These are phyloP conservation scores for Trichoderma erinaceum DNA, from an alignment of 495 filamentous ascomycete species.

Conservation along the genomic window DNA sequence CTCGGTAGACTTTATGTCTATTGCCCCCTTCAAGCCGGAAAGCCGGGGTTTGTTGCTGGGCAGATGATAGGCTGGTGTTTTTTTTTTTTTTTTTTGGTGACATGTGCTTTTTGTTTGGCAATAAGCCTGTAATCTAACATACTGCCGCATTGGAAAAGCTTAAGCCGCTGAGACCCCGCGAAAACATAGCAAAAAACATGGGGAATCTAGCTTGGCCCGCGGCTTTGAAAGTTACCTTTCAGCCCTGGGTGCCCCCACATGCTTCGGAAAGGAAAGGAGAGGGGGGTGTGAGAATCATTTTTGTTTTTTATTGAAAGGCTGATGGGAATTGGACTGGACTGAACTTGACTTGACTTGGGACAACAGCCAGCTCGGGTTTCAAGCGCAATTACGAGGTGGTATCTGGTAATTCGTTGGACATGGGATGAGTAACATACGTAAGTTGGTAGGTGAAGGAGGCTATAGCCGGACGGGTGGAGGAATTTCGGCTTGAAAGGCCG, in stretches of 20 bases:
- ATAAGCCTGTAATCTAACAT: too few relatives aligned
- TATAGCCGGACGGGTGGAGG: conserved; percentile 13
- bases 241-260: not conserved
- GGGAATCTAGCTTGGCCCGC: not conserved
- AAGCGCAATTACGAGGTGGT: too few relatives aligned
- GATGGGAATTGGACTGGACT: too few relatives aligned
- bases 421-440: not conserved
- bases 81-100: not conserved
- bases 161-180: not conserved
- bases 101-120: not conserved
- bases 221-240: not conserved
- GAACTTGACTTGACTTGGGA: too few relatives aligned
- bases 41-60: not conserved
- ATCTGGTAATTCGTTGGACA: too few relatives aligned
- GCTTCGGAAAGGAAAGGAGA: not conserved
- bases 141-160: not conserved
- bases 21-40: not conserved
- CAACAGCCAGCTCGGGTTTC: too few relatives aligned
- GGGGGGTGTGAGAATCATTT: not conserved
- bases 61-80: not conserved
- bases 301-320: not conserved
- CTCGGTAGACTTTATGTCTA: conserved; percentile 1
- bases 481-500: conserved; percentile 8
- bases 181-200: not conserved
- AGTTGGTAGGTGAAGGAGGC: not conserved